Evolutionary conservation across 805 yeast genomes (phyloP).

Genomic region (Yamadazyma laniorum): DNA sequence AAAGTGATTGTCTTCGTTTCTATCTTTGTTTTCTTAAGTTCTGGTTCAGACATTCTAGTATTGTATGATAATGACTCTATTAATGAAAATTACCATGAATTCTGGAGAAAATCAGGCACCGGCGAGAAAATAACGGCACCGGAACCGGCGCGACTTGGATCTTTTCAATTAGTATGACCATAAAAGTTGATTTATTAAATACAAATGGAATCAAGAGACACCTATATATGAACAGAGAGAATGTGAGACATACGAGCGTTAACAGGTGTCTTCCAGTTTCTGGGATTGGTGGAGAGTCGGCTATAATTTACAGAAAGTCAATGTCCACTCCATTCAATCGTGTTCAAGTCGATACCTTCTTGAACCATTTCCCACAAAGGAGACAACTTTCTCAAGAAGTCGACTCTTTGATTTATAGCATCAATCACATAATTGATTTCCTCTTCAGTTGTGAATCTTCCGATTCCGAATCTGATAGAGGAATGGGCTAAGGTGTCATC

Average conservation of each 20-base stretch:
- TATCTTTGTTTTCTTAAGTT: slow-evolving; percentile 16
- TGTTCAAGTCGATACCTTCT: slow-evolving; percentile 91
- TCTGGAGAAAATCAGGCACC: slow-evolving; percentile 5
- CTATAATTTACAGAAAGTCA: slow-evolving; percentile 25
- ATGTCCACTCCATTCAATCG: slow-evolving; percentile 98
- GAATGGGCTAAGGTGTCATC: slow-evolving; percentile 98
- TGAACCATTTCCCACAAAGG: slow-evolving; percentile 99
- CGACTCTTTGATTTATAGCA: slow-evolving; percentile 86
- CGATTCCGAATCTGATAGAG: slow-evolving; percentile 95
- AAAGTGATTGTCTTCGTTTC: slow-evolving; percentile 69
- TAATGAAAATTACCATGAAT: too few relatives aligned
- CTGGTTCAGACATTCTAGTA: slow-evolving; percentile 22
- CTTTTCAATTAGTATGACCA: too few relatives aligned
- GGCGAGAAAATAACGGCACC: not conserved
- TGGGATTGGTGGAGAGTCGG: too few relatives aligned
- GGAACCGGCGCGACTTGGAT: too few relatives aligned
- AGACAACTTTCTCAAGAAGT: slow-evolving; percentile 84
- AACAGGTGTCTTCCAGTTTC: too few relatives aligned
- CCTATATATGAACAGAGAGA: too few relatives aligned
- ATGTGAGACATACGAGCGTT: too few relatives aligned
- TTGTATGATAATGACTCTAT: too few relatives aligned
- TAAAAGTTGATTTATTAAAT: not conserved
- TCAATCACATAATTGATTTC: slow-evolving; percentile 92
- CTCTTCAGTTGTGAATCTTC: slow-evolving; percentile 94
- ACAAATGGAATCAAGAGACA: slow-evolving; percentile 4